phyloP scores from a whole-genome alignment of 129 eudicot species.

The Deinandra increscens region DNA sequence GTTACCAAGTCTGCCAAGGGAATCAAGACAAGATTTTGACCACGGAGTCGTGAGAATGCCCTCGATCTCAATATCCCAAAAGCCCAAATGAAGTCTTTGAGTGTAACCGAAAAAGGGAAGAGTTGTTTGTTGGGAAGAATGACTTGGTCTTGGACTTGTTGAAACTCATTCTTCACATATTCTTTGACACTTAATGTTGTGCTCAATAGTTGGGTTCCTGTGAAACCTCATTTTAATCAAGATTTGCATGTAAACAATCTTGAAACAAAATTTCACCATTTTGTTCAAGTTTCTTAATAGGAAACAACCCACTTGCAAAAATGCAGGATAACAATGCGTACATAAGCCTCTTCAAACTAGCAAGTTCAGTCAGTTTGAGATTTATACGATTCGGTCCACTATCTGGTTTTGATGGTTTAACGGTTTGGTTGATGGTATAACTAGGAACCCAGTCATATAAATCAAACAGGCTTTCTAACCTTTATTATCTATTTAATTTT shows the following conservation, averaged over 20 bases:
- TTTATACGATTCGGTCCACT: too few relatives aligned
- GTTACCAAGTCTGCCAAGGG: slow-evolving; percentile 95
- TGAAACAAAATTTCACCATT: not conserved
- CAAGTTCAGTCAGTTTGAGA: too few relatives aligned
- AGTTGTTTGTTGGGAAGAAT: slow-evolving; percentile 73
- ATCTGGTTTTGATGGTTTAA: too few relatives aligned
- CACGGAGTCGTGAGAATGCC: slow-evolving; percentile 86
- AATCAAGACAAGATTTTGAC: slow-evolving; percentile 79
- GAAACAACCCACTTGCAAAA: too few relatives aligned
- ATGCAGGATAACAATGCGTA: too few relatives aligned
- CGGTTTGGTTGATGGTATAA: too few relatives aligned
- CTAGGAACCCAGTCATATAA: too few relatives aligned
- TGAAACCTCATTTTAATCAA: slow-evolving; percentile 29
- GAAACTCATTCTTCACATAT: slow-evolving; percentile 78
- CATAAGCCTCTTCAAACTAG: too few relatives aligned
- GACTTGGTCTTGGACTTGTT: slow-evolving; percentile 68
- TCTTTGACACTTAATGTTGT: slow-evolving; percentile 88
- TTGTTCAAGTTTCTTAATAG: too few relatives aligned
- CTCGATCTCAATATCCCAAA: slow-evolving; percentile 97
- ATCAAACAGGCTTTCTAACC: too few relatives aligned
- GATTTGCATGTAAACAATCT: not conserved
- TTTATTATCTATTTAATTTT: too few relatives aligned
- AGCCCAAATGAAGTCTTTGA: slow-evolving; percentile 92
- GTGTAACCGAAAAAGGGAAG: slow-evolving; percentile 69
- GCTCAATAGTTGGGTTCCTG: slow-evolving; percentile 90